phyloP scores from a whole-genome alignment of 2,329 filamentous ascomycete genomes.

The Apiospora kogelbergensis region DNA sequence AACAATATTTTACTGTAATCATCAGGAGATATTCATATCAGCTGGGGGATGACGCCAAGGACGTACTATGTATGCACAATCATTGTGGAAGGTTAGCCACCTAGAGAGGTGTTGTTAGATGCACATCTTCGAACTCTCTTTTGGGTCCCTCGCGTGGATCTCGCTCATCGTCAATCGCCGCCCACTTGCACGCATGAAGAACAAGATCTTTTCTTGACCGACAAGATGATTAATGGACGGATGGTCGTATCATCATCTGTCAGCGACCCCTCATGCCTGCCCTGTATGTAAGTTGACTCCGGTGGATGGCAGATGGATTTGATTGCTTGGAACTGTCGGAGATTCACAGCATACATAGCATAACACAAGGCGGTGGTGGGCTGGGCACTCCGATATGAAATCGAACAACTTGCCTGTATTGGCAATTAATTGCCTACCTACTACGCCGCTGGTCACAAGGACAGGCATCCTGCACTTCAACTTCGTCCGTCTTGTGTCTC shows the following conservation, averaged over 20 bases:
- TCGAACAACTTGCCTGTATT: background rate
- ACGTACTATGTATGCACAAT: background rate
- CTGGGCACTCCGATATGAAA: background rate
- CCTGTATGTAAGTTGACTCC: background rate
- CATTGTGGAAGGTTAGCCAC: background rate
- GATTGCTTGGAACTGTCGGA: background rate
- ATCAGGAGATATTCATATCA: background rate
- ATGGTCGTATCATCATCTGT: slow-evolving; percentile 1
- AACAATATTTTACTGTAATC: background rate
- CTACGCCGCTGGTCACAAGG: background rate
- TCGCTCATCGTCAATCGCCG: background rate
- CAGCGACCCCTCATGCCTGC: background rate
- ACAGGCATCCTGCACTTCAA: background rate
- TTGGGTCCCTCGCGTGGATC: background rate
- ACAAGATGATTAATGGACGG: background rate
- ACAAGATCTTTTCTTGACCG: background rate
- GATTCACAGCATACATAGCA: background rate
- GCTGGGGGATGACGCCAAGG: background rate
- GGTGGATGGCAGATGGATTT: background rate
- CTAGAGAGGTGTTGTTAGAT: background rate
- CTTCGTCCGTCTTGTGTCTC: slow-evolving; percentile 3
- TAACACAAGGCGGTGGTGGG: background rate
- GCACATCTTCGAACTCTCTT: background rate
- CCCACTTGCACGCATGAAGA: slow-evolving; percentile 1
- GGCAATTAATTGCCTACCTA: slow-evolving; percentile 1